These are phyloP conservation scores for Trichoderma sp. DNA, from an alignment of 2,329 filamentous ascomycete species.

Conservation along the genomic window DNA sequence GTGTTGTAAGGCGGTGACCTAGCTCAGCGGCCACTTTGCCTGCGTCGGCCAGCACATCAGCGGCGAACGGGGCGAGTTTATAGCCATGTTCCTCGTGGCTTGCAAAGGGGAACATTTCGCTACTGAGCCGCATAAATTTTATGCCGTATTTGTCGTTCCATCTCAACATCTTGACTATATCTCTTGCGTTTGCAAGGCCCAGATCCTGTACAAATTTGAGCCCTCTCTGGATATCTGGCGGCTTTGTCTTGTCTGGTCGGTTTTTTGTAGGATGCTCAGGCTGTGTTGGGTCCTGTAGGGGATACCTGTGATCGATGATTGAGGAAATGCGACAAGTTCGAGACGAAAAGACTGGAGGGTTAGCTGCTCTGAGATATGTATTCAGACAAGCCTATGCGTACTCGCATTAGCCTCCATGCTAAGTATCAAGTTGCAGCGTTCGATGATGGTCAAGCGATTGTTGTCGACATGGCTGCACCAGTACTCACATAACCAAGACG, in stretches of 20 bases:
- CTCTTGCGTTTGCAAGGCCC: conserved; percentile 78
- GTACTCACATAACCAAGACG: conserved; percentile 75
- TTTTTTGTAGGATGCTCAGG: conserved; percentile 86
- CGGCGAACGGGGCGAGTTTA: conserved; percentile 78
- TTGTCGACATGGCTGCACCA: not conserved
- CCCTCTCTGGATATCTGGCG: conserved; percentile 67
- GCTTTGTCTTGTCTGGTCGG: conserved; percentile 72
- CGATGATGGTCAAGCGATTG: not conserved
- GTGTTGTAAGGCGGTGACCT: conserved; percentile 83
- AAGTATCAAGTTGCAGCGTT: not conserved
- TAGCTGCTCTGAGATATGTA: conserved; percentile 82
- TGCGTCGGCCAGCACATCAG: conserved; percentile 72
- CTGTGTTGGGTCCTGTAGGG: conserved; percentile 71
- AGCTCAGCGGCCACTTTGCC: conserved; percentile 76
- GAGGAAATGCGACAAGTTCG: conserved; percentile 89
- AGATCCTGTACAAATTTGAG: conserved; percentile 73
- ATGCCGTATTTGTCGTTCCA: conserved; percentile 95
- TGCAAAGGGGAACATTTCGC: conserved; percentile 96
- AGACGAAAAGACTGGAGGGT: conserved; percentile 84
- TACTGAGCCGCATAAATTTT: conserved; percentile 87
- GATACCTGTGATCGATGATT: conserved; percentile 85
- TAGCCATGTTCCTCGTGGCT: conserved; percentile 88
- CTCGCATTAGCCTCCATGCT: conserved; percentile 27
- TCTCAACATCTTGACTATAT: conserved; percentile 80
- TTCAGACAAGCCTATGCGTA: conserved; percentile 74